A percentile compares a stretch with the other conserved stretches of the same genome.
These are phyloP conservation scores for Shiraia sp. DNA, from an alignment of 2,329 filamentous ascomycete genomes.

Conservation along the genomic window DNA sequence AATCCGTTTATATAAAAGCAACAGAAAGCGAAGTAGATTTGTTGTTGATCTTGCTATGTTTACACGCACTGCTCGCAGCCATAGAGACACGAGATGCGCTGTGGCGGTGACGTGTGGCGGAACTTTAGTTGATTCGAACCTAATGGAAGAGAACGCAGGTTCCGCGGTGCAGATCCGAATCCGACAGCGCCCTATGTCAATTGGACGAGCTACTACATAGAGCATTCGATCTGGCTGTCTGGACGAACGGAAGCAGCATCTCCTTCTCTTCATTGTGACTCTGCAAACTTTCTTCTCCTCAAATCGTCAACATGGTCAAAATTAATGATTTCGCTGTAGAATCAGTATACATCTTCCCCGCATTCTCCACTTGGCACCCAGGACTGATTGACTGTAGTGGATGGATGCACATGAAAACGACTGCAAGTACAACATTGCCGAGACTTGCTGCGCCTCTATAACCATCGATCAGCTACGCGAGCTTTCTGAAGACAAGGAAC, in stretches of 20 bases:
- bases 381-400: slow-evolving; percentile 49
- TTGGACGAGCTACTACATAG: slow-evolving; percentile 6
- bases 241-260: slow-evolving; percentile 4
- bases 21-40: too few relatives aligned
- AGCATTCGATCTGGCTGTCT: slow-evolving; percentile 3
- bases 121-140: too few relatives aligned
- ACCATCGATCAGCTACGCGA: slow-evolving; percentile 69
- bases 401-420: slow-evolving; percentile 59
- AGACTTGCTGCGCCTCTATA: slow-evolving; percentile 77
- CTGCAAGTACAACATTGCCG: slow-evolving; percentile 70
- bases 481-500: slow-evolving; percentile 60
- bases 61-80: too few relatives aligned
- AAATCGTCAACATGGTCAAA: slow-evolving; percentile 54
- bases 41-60: too few relatives aligned
- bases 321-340: slow-evolving; percentile 72
- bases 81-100: too few relatives aligned
- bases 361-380: slow-evolving; percentile 11
- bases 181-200: slow-evolving; percentile 31
- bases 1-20: neutral
- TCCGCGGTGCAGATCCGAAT: too few relatives aligned
- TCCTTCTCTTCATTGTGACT: neutral
- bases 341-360: slow-evolving; percentile 54
- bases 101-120: too few relatives aligned
- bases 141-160: too few relatives aligned
- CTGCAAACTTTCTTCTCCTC: neutral